Evolutionary conservation across 2,329 filamentous ascomycete species (phyloP).

Genomic region (Alternaria metachromatica): DNA sequence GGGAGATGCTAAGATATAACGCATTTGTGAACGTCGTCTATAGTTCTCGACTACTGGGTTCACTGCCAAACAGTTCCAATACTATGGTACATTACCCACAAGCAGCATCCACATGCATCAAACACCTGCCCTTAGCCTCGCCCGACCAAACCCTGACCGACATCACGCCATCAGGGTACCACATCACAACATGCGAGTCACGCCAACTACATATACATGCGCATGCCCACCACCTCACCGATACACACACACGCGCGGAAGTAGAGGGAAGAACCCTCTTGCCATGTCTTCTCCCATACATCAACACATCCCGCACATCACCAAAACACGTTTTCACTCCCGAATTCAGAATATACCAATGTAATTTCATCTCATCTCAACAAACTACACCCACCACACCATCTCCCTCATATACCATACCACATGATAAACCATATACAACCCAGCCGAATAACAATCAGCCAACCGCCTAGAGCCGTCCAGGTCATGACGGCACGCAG

Average conservation of each 20-base stretch:
- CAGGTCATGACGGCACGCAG: neutral
- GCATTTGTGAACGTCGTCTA: accelerated
- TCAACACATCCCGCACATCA: too few relatives aligned
- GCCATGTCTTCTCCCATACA: too few relatives aligned
- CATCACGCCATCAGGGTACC: slow-evolving; percentile 30
- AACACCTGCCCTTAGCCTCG: neutral
- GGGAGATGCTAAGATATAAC: neutral
- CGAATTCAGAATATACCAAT: slow-evolving; percentile 3
- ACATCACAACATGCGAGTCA: neutral
- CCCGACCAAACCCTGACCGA: neutral
- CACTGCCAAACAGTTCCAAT: neutral
- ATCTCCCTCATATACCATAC: neutral
- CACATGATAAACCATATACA: neutral
- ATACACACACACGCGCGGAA: neutral
- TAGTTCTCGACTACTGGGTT: neutral
- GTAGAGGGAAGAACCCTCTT: too few relatives aligned
- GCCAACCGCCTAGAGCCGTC: neutral
- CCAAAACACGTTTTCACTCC: too few relatives aligned
- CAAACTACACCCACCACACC: neutral
- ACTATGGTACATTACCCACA: neutral
- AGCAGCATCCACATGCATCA: neutral
- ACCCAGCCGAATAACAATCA: neutral
- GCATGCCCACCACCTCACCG: neutral
- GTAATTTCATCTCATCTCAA: neutral
- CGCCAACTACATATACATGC: neutral